phyloP scores from a whole-genome alignment of 495 filamentous ascomycete species.

The Parmelia sp. region DNA sequence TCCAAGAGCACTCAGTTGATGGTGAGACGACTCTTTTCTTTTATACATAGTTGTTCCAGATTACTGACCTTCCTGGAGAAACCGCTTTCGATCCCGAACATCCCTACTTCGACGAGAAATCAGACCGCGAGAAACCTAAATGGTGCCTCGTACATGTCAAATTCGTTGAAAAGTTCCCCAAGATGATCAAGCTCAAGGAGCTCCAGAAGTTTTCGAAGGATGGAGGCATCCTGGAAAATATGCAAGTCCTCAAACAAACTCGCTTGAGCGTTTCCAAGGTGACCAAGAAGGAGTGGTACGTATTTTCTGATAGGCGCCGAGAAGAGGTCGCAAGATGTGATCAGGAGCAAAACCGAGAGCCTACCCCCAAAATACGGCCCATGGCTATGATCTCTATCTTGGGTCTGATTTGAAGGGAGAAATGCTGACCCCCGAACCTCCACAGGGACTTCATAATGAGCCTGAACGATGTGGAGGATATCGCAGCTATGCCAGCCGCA shows the following conservation, averaged over 20 bases:
- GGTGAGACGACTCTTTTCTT: constrained; percentile 40
- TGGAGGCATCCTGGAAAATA: constrained; percentile 62
- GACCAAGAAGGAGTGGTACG: constrained; percentile 55
- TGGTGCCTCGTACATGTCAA: constrained; percentile 87
- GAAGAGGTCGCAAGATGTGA: background rate
- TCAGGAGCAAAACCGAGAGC: background rate
- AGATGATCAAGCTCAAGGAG: constrained; percentile 64
- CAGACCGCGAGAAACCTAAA: constrained; percentile 65
- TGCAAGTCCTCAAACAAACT: constrained; percentile 74
- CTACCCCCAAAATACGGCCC: background rate
- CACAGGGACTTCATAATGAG: constrained; percentile 59
- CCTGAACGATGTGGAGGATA: constrained; percentile 41
- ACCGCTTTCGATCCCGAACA: constrained; percentile 69
- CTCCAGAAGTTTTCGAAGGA: constrained; percentile 56
- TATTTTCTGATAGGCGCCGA: background rate
- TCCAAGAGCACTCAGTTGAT: constrained; percentile 72
- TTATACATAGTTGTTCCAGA: background rate
- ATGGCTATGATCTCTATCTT: background rate
- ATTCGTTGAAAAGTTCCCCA: constrained; percentile 73
- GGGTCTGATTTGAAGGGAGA: background rate
- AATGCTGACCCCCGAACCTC: background rate
- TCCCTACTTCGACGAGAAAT: constrained; percentile 78
- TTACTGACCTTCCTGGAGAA: constrained; percentile 42
- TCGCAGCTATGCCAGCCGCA: constrained; percentile 12
- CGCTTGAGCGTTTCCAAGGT: constrained; percentile 83